These are phyloP conservation scores for Oleoguttula mirabilis DNA, from an alignment of 495 filamentous ascomycete species.

Conservation along the genomic window DNA sequence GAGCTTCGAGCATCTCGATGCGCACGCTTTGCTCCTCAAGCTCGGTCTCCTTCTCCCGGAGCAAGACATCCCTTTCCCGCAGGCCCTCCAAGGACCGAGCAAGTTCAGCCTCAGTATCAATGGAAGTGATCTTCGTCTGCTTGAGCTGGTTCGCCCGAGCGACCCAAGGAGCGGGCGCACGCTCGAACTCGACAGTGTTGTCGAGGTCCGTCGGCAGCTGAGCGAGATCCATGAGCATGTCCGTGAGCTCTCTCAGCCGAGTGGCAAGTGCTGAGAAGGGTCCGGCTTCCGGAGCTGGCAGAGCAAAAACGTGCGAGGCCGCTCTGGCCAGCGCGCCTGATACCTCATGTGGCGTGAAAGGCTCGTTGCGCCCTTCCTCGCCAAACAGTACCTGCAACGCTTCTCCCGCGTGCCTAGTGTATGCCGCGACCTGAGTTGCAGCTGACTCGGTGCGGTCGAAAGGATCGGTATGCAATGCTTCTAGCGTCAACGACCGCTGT, in stretches of 20 bases:
- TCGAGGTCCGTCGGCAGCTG: constrained; percentile 60
- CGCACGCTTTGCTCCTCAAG: constrained; percentile 70
- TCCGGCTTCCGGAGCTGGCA: constrained; percentile 39
- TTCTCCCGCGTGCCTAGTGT: constrained; percentile 54
- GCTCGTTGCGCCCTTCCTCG: constrained; percentile 61
- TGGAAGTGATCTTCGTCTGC: constrained; percentile 59
- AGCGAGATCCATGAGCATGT: constrained; percentile 58
- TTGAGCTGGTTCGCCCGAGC: constrained; percentile 67
- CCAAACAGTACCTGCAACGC: constrained; percentile 51
- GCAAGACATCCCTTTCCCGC: constrained; percentile 37
- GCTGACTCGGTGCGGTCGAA: constrained; percentile 52
- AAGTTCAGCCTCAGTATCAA: constrained; percentile 55
- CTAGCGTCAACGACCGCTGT: constrained; percentile 61
- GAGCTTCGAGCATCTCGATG: constrained; percentile 78
- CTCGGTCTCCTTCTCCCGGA: constrained; percentile 29
- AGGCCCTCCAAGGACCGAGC: constrained; percentile 44
- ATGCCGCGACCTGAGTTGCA: constrained; percentile 53
- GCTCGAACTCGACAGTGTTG: constrained; percentile 76
- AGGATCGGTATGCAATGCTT: constrained; percentile 39
- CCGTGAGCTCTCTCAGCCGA: constrained; percentile 52
- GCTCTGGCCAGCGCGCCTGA: constrained; percentile 48
- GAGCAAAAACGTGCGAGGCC: constrained; percentile 35
- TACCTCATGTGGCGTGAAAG: constrained; percentile 54
- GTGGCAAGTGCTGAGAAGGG: constrained; percentile 56
- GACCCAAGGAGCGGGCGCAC: constrained; percentile 65